Conservation (phyloP, 257 asterid species). For the Solanum medicagineum region DNA sequence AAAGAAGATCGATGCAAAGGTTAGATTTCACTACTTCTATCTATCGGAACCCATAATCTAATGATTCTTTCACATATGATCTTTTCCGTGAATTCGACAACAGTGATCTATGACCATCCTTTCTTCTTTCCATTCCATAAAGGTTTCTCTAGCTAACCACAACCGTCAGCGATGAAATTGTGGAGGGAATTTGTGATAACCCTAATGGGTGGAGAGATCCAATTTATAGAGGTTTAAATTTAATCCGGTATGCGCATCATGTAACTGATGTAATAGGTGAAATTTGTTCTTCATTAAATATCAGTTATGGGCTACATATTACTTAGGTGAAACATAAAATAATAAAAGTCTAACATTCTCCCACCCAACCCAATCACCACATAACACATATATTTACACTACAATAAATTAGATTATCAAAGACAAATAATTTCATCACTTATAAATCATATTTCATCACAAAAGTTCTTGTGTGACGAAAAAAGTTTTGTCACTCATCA, state of each 20-base stretch:
- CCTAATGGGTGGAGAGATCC: background rate
- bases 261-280: background rate
- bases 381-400: background rate
- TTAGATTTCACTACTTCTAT: too few relatives aligned
- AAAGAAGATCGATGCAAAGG: too few relatives aligned
- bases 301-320: background rate
- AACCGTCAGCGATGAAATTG: background rate
- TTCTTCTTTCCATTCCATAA: background rate
- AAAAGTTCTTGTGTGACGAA: too few relatives aligned
- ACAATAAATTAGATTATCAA: too few relatives aligned
- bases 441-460: too few relatives aligned
- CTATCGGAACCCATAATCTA: background rate
- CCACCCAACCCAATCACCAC: too few relatives aligned
- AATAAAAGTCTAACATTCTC: background rate
- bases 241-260: background rate
- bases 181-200: background rate
- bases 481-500: too few relatives aligned
- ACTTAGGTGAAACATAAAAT: background rate
- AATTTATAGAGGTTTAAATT: background rate
- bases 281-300: background rate
- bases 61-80: background rate
- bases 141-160: background rate
- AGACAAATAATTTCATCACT: too few relatives aligned
- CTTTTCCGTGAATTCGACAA: too few relatives aligned
- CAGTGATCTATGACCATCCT: background rate